Evolutionary conservation across 768 basidiomycete genomes (phyloP).

Genomic region (Hygrophorus russula): DNA sequence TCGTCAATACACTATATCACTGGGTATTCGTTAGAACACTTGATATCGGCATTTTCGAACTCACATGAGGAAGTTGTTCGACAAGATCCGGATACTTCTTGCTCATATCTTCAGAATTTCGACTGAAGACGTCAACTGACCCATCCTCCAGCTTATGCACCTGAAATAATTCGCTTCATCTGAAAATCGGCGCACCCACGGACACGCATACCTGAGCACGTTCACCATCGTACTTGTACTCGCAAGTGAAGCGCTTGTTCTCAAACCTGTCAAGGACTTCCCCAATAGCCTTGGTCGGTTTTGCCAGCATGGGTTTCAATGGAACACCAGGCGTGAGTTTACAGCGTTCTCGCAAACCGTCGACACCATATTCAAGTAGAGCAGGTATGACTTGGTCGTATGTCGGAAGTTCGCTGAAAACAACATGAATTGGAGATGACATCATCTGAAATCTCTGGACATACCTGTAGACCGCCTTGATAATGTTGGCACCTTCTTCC

Average conservation of each 20-base stretch:
- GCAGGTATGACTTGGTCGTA: constrained; percentile 92
- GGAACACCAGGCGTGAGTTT: constrained; percentile 94
- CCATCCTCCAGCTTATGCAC: constrained; percentile 82
- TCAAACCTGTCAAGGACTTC: constrained; percentile 97
- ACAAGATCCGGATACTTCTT: constrained; percentile 99
- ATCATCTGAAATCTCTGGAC: constrained; percentile 8
- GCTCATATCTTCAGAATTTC: constrained; percentile 99
- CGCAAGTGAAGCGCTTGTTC: constrained; percentile 90
- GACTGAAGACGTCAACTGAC: constrained; percentile 81
- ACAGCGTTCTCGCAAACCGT: constrained; percentile 58
- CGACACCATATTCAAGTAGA: constrained; percentile 68
- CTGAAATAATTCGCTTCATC: constrained; percentile 21
- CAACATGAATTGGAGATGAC: constrained; percentile 4
- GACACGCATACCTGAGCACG: constrained; percentile 64
- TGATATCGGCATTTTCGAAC: constrained; percentile 8
- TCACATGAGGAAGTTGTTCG: constrained; percentile 78
- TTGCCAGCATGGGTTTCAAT: constrained; percentile 97
- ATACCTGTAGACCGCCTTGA: constrained; percentile 92
- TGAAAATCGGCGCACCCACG: neutral
- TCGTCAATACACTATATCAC: constrained; percentile 71
- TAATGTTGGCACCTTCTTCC: constrained; percentile 62
- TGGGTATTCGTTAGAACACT: neutral
- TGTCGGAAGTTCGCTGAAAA: constrained; percentile 72
- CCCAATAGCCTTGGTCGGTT: constrained; percentile 96
- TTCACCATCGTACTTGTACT: constrained; percentile 99